Conservation (phyloP, 169 alveolate species). For the Plasmodium yoelii region DNA sequence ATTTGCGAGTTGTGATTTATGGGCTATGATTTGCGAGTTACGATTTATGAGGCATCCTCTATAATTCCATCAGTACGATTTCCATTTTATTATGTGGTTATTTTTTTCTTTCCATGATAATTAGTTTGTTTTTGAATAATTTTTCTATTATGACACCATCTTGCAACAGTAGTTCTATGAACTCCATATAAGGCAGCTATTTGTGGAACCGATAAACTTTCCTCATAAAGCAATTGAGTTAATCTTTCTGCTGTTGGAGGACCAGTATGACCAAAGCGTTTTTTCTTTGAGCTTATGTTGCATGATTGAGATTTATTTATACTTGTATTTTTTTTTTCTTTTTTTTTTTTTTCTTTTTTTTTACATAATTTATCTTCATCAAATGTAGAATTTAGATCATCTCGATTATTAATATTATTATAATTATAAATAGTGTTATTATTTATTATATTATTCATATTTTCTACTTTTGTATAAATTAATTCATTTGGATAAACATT, state of each 20-base stretch:
- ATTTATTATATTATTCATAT: no score
- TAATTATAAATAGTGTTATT: no score
- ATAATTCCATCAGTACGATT: no score
- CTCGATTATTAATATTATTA: no score
- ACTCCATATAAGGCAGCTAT: conserved; percentile 75
- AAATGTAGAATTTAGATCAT: no score
- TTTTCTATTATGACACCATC: conserved; percentile 75
- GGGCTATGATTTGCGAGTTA: no score
- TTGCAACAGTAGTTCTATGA: conserved; percentile 74
- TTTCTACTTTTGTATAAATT: conserved; percentile 3
- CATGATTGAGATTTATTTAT: conserved; percentile 12
- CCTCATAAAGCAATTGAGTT: conserved; percentile 34
- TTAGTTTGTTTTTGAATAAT: conserved; percentile 34
- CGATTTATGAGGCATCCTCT: no score
- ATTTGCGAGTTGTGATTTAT: no score
- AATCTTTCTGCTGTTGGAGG: conserved; percentile 76
- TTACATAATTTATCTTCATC: not conserved
- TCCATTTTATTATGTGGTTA: not conserved
- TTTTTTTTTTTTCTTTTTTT: conserved; percentile 22
- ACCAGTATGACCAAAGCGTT: conserved; percentile 35
- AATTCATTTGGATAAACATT: not conserved
- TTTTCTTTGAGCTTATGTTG: conserved; percentile 16
- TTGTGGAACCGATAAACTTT: conserved; percentile 71
- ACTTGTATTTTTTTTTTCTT: conserved; percentile 24
- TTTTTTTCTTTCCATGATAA: conserved; percentile 46